Evolutionary conservation across 2,329 filamentous ascomycete genomes (phyloP).

Genomic region (Tolypocladium inflatum): DNA sequence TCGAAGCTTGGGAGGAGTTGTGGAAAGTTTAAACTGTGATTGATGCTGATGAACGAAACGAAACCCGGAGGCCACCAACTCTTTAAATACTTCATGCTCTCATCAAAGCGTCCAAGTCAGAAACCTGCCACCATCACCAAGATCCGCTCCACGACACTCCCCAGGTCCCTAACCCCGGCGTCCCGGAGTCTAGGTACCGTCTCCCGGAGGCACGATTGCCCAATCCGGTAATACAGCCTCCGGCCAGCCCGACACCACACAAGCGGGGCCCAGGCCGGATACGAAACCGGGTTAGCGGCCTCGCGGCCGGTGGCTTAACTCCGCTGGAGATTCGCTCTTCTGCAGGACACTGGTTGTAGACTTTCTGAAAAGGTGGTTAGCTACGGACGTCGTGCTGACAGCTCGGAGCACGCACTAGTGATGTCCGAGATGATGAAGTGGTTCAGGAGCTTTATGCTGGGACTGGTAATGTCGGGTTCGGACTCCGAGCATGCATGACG

Average conservation of each 20-base stretch:
- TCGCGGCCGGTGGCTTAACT: not conserved
- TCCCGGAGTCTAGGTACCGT: not conserved
- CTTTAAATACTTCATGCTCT: not conserved
- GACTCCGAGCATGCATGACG: not conserved
- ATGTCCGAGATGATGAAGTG: not conserved
- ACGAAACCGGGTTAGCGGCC: conserved; percentile 1
- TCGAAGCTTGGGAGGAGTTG: not conserved
- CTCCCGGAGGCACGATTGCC: not conserved
- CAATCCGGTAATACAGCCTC: not conserved
- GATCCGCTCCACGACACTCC: not conserved
- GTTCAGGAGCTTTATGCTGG: not conserved
- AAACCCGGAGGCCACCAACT: not conserved
- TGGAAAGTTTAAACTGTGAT: not conserved
- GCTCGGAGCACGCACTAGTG: not conserved
- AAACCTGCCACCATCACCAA: not conserved
- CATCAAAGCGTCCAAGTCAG: not conserved
- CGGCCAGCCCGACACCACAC: not conserved
- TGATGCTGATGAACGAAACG: not conserved
- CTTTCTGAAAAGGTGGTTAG: too few relatives aligned
- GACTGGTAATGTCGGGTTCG: not conserved
- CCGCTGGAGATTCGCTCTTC: not conserved
- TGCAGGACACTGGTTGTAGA: not conserved
- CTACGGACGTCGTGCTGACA: not conserved
- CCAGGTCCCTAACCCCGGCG: not conserved
- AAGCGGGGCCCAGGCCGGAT: too few relatives aligned